These are phyloP conservation scores for Poterioochromonas sp. DNA, from an alignment of 352 stramenopile species.

Conservation along the genomic window DNA sequence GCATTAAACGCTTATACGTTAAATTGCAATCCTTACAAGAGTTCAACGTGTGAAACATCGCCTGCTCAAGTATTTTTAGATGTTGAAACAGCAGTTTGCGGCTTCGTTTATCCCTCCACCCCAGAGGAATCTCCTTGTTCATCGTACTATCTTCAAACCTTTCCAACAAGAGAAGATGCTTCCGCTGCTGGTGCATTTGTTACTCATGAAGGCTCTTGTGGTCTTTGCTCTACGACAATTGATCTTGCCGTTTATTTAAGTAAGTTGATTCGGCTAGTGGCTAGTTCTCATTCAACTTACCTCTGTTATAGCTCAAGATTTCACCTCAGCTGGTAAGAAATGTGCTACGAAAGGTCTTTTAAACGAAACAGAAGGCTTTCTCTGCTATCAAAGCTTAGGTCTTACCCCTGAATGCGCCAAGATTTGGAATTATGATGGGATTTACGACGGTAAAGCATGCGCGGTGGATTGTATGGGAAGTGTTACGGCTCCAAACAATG, in stretches of 20 bases:
- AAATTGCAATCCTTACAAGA: conserved; percentile 24
- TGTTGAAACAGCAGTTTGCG: conserved; percentile 8
- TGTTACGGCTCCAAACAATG: conserved; percentile 3
- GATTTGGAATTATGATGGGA: conserved; percentile 29
- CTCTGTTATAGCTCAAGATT: neutral
- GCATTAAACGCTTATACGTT: neutral
- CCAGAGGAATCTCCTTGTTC: neutral
- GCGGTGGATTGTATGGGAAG: neutral
- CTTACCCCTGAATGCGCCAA: conserved; percentile 4
- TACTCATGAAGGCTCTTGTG: conserved; percentile 21
- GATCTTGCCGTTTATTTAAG: conserved; percentile 21
- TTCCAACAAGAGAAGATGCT: neutral
- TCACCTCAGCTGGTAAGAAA: conserved; percentile 6
- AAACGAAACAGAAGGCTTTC: conserved; percentile 1
- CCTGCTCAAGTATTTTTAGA: conserved; percentile 5
- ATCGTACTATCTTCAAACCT: neutral
- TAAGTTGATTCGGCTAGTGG: neutral
- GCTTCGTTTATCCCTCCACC: neutral
- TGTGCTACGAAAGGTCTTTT: conserved; percentile 20
- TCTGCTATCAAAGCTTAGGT: neutral
- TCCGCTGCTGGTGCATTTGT: neutral
- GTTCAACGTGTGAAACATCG: neutral
- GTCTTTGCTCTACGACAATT: neutral
- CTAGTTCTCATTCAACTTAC: neutral
- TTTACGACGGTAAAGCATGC: conserved; percentile 22